Base-by-base conservation (phyloP, 257 asterid species). In the Voacanga thouarsii region DNA sequence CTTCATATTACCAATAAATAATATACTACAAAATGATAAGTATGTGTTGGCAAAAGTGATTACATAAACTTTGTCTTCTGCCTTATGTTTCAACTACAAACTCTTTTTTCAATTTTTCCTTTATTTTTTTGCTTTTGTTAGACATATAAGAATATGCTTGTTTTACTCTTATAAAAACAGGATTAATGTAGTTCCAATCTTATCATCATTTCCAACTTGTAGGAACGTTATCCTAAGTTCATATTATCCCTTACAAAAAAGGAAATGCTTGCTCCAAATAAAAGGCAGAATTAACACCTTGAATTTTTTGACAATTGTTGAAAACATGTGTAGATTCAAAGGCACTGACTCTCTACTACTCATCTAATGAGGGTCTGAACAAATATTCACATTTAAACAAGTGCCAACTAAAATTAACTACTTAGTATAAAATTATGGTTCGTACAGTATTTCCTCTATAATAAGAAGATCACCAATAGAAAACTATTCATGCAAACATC, bases 131-230 rank as follows among this genome's bases (percentile, higher is more conserved):
- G 1, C 2, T 33, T 33, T 33, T 33, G 1, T 33, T 1, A 33
- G 2, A n/a, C 51, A 33, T 26, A 47, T 63, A 12, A 19, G 53
- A 45, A 64, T 64, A 21, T 75, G 45, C 44, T 44, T 50, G 10
- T 65, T 56, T 23, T 44, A 63, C 56, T 26, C 41, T 24, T 23
- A 41, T 39, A 71, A 16, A 75, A 60, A 73, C 45, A 53, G 69
- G 28, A 53, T 43, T 74, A 45, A 60, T 37, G 12, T 39, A 37
- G 8, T 55, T 59, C 28, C 2, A 39, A 21, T 55, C 55, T 63
- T 18, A 64, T 71, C 39, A 37, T 61, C 71, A 24, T 11, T 55
- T 67, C 69, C 85, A 59, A 80, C 85, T 83, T 75, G 80, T 63
- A 75, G 30, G 59, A 33, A 68, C 67, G 75, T 71, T 66, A 79